Evolutionary conservation across 495 filamentous ascomycete species (phyloP), one percentile per base, ranked within the genome.

Genomic region (Tuber umbilicatum): DNA sequence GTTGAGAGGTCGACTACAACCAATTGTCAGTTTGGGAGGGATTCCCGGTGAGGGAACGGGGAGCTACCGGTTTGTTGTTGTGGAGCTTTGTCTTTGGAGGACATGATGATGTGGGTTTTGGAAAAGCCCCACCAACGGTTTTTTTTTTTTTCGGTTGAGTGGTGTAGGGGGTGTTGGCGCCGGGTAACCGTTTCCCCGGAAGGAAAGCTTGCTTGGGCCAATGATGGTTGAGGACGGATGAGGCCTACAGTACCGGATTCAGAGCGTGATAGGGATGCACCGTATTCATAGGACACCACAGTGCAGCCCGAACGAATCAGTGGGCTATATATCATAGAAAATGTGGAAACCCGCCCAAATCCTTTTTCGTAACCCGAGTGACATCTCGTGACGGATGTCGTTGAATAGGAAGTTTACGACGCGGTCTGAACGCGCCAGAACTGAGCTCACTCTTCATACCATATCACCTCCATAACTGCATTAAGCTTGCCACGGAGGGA

Each of bases 1-100:
- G 87, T 85, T 50, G 84, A 85, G 69, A 92, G 86, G 83, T 92
- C 90, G 75, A 92, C 90, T 91, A 73, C 5, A 6, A 35, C 35
- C 7, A 64, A 64, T 19, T 64, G 55, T 64, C 19, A 64, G 27
- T 39, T 31, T 74, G 55, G 55, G 14, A 16, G 14, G 55, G 55
- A 35, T 35, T 35, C 27, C 55, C 31, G 0, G 27, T 12, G 55
- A 35, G 55, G 19, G 23, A 23, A n/a, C 21, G 27, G 55, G 27
- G 55, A 12, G 2, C n/a, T 35, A 64, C 55, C 27, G 27, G 55
- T 64, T 35, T 64, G 55, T 35, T 35, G 55, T 64, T 64, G 55
- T 4, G 55, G 55, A 35, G 55, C 27, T 64, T 35, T 64, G 19
- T 64, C 55, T 64, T 64, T 35, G 27, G 55, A 64, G 55, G 55